These are phyloP conservation scores for Nicotiana sylvestris DNA, from an alignment of 257 asterid species.

Conservation along the genomic window DNA sequence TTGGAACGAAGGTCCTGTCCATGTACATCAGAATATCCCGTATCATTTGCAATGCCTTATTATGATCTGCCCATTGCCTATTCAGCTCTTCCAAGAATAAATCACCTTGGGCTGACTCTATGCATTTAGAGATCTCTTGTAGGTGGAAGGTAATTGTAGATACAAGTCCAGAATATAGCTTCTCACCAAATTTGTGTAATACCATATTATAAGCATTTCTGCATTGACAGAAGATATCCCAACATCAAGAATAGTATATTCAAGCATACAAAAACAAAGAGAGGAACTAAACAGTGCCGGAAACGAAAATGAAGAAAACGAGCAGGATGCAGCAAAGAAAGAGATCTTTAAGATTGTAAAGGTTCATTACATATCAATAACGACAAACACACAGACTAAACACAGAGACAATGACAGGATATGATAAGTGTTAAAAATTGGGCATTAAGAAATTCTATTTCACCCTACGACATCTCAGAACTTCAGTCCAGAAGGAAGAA, in stretches of 20 bases:
- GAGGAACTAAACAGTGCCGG: background rate
- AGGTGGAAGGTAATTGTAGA: slow-evolving; percentile 76
- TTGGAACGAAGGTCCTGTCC: slow-evolving; percentile 78
- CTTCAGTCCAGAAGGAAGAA: background rate
- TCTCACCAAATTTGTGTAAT: slow-evolving; percentile 79
- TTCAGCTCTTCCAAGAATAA: slow-evolving; percentile 77
- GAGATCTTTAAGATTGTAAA: background rate
- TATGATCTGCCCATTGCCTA: slow-evolving; percentile 78
- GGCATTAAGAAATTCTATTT: background rate
- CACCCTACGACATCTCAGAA: slow-evolving; percentile 6
- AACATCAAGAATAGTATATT: slow-evolving; percentile 21
- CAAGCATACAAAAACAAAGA: background rate
- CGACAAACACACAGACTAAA: background rate
- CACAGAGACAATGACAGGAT: background rate
- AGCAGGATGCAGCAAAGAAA: background rate
- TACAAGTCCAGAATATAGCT: slow-evolving; percentile 76
- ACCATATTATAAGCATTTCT: slow-evolving; percentile 92
- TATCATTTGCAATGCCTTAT: slow-evolving; percentile 75
- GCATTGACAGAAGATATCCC: slow-evolving; percentile 23
- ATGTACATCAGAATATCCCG: slow-evolving; percentile 88
- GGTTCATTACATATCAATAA: background rate
- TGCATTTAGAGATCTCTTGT: slow-evolving; percentile 56
- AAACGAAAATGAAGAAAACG: background rate
- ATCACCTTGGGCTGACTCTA: slow-evolving; percentile 77
- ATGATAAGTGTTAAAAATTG: background rate